phyloP scores from a whole-genome alignment of 441 rosid species.

The Erysimum cheiri region DNA sequence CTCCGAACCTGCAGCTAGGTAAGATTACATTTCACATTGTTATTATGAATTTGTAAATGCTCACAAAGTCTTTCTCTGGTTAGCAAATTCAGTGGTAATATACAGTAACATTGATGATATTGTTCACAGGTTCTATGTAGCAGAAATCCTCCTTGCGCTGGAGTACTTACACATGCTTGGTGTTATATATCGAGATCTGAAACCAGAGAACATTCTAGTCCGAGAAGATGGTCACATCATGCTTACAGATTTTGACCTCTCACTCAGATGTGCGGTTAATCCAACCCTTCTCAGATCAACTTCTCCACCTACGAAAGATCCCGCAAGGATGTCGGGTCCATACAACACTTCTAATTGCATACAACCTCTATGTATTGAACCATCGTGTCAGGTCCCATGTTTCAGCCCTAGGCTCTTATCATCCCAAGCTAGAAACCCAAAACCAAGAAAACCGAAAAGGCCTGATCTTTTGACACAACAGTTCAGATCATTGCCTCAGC shows the following conservation, averaged over 20 bases:
- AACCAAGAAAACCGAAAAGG: constrained; percentile 39
- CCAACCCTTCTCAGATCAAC: constrained; percentile 45
- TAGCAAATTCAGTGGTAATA: neutral
- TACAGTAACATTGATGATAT: neutral
- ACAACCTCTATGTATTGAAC: constrained; percentile 52
- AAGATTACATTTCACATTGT: neutral
- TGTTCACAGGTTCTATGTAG: constrained; percentile 44
- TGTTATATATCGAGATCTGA: constrained; percentile 56
- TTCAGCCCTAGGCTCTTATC: constrained; percentile 46
- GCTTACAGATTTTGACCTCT: constrained; percentile 61
- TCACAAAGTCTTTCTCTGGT: neutral
- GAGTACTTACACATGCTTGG: constrained; percentile 64
- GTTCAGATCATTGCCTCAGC: constrained; percentile 47
- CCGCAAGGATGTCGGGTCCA: constrained; percentile 33
- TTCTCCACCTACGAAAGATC: constrained; percentile 28
- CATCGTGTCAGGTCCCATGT: constrained; percentile 48
- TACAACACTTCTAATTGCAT: constrained; percentile 50
- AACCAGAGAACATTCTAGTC: constrained; percentile 58
- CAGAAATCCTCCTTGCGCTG: constrained; percentile 54
- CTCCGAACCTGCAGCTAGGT: constrained; percentile 94
- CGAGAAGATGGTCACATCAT: constrained; percentile 60
- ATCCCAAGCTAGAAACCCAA: constrained; percentile 19
- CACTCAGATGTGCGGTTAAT: constrained; percentile 47
- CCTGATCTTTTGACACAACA: constrained; percentile 36
- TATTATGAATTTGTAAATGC: neutral